Conservation (phyloP, 495 filamentous ascomycete genomes). For the Penicillium egyptiacum region DNA sequence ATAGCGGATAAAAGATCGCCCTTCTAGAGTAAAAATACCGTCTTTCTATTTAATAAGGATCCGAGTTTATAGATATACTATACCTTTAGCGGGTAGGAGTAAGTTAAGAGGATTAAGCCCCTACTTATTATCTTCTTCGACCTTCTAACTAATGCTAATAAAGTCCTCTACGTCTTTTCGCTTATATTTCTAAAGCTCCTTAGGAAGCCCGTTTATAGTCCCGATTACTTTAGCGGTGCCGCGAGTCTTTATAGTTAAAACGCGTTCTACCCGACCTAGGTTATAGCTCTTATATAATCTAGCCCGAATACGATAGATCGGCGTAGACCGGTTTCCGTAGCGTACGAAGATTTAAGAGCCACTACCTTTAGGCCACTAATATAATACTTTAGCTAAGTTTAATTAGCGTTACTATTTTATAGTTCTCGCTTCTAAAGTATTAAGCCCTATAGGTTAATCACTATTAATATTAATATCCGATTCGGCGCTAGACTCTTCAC, state of each 20-base stretch:
- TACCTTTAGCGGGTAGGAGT: slow-evolving; percentile 10
- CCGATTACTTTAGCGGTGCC: slow-evolving; percentile 16
- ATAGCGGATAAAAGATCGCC: slow-evolving; percentile 22
- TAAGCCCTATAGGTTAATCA: slow-evolving; percentile 1
- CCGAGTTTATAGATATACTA: slow-evolving; percentile 25
- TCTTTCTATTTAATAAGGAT: slow-evolving; percentile 28
- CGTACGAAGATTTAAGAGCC: slow-evolving; percentile 25
- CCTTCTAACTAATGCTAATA: slow-evolving; percentile 25
- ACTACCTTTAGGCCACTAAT: slow-evolving; percentile 25
- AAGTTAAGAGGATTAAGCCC: slow-evolving; percentile 15
- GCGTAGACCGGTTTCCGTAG: slow-evolving; percentile 13
- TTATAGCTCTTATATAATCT: slow-evolving; percentile 23
- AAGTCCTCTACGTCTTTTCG: slow-evolving; percentile 21
- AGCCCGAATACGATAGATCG: slow-evolving; percentile 26
- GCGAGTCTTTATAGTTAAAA: slow-evolving; percentile 15
- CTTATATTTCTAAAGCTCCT: slow-evolving; percentile 22
- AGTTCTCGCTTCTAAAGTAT: slow-evolving; percentile 15
- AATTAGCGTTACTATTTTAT: slow-evolving; percentile 11
- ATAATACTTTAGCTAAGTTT: slow-evolving; percentile 55
- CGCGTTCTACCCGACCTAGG: slow-evolving; percentile 1
- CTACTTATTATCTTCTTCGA: slow-evolving; percentile 24
- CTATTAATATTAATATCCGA: neutral
- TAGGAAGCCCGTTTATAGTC: slow-evolving; percentile 7
- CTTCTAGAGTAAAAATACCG: slow-evolving; percentile 19
- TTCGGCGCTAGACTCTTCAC: neutral